Conservation (phyloP, 2,329 filamentous ascomycete species). For the Cytospora piceae region DNA sequence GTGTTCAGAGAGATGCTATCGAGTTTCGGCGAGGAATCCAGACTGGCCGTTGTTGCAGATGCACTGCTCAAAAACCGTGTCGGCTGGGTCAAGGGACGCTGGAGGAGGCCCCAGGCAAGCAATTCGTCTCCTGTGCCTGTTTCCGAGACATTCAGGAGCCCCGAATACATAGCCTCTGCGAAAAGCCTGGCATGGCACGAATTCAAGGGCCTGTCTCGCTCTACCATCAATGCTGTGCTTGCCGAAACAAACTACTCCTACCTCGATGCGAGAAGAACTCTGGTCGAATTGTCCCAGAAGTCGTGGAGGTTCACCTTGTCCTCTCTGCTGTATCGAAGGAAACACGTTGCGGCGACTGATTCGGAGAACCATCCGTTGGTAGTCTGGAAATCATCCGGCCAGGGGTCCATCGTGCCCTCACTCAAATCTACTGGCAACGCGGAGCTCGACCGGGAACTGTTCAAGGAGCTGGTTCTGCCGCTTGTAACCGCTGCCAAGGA, state of each 20-base stretch:
- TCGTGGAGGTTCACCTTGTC: conserved; percentile 79
- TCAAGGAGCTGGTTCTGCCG: conserved; percentile 58
- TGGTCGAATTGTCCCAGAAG: conserved; percentile 69
- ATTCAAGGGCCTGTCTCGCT: conserved; percentile 74
- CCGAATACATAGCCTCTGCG: conserved; percentile 70
- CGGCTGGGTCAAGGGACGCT: conserved; percentile 72
- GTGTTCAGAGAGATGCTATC: conserved; percentile 82
- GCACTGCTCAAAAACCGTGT: conserved; percentile 72
- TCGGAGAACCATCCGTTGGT: conserved; percentile 66
- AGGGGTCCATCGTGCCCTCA: conserved; percentile 60
- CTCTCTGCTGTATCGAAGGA: conserved; percentile 64
- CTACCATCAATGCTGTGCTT: conserved; percentile 76
- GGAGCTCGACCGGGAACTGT: conserved; percentile 67
- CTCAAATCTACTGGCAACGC: conserved; percentile 68
- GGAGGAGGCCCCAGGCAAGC: conserved; percentile 46
- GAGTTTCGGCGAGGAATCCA: conserved; percentile 75
- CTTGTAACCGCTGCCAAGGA: conserved; percentile 49
- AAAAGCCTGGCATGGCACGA: conserved; percentile 71
- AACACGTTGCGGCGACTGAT: conserved; percentile 56
- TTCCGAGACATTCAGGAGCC: conserved; percentile 69
- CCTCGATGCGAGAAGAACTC: conserved; percentile 68
- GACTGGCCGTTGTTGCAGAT: conserved; percentile 77
- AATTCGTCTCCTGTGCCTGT: conserved; percentile 47
- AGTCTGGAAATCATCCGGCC: conserved; percentile 60
- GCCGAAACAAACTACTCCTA: conserved; percentile 83